Conservation (phyloP, 2,329 filamentous ascomycete genomes). For the Pyrenophora tritici-repentis region DNA sequence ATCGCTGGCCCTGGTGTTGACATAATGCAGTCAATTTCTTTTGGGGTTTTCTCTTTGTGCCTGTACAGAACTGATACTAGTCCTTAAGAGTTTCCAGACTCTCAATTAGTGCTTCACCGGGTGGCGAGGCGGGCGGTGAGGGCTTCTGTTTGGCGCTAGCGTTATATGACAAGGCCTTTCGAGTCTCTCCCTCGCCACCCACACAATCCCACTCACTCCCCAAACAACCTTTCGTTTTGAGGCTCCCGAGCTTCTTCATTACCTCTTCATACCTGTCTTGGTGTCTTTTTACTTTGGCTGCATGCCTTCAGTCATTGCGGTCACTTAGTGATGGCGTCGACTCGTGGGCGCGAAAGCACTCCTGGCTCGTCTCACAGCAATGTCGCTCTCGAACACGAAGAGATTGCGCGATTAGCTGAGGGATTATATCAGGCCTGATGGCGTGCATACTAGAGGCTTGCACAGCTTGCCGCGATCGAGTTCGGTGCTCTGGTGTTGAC, state of each 20-base stretch:
- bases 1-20: background rate
- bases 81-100: background rate
- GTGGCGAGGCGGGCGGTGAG: background rate
- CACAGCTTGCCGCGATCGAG: background rate
- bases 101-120: background rate
- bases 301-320: background rate
- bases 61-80: background rate
- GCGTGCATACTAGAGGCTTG: background rate
- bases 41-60: background rate
- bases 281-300: background rate
- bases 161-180: constrained; percentile 1
- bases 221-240: background rate
- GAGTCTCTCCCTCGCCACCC: background rate
- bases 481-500: background rate
- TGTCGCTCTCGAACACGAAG: background rate
- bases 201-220: constrained; percentile 4
- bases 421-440: background rate
- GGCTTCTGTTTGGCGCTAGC: background rate
- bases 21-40: background rate
- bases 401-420: background rate
- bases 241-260: background rate
- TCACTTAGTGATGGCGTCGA: background rate
- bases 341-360: background rate
- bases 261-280: background rate
- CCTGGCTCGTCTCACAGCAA: background rate